These are phyloP conservation scores for Mentha longifolia DNA, from an alignment of 257 asterid species.

Conservation along the genomic window DNA sequence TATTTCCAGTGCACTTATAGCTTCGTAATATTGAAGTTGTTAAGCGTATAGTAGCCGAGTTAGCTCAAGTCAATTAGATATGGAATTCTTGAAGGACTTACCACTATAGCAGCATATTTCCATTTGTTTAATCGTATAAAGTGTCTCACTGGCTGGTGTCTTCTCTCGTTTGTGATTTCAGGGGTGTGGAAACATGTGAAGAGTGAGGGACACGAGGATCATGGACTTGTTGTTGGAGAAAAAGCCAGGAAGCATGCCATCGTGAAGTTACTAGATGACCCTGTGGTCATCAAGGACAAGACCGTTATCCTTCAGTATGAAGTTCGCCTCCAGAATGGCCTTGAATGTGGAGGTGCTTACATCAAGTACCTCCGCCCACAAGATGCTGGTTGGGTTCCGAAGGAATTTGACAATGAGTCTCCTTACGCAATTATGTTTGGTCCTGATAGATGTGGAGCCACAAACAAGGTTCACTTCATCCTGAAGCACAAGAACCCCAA, in stretches of 20 bases:
- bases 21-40: neutral
- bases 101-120: neutral
- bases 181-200: slow-evolving; percentile 93
- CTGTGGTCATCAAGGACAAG: slow-evolving; percentile 68
- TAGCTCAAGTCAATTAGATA: neutral
- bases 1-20: neutral
- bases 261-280: slow-evolving; percentile 73
- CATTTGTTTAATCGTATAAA: neutral
- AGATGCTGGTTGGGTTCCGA: slow-evolving; percentile 81
- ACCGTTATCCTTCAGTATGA: slow-evolving; percentile 85
- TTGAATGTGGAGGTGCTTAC: slow-evolving; percentile 98
- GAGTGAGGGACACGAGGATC: slow-evolving; percentile 95
- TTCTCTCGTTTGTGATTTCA: slow-evolving; percentile 27
- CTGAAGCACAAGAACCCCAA: slow-evolving; percentile 91
- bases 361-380: slow-evolving; percentile 94
- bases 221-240: slow-evolving; percentile 91
- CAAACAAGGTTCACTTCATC: slow-evolving; percentile 97
- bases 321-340: slow-evolving; percentile 91
- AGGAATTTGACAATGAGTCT: slow-evolving; percentile 84
- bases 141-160: neutral
- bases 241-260: slow-evolving; percentile 90
- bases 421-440: slow-evolving; percentile 98
- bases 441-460: slow-evolving; percentile 94
- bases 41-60: neutral
- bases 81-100: neutral